Percentiles rank a stretch among this genome's conserved stretches.
These are phyloP conservation scores for Drechmeria coniospora DNA, from an alignment of 2,329 filamentous ascomycete genomes.

Conservation along the genomic window DNA sequence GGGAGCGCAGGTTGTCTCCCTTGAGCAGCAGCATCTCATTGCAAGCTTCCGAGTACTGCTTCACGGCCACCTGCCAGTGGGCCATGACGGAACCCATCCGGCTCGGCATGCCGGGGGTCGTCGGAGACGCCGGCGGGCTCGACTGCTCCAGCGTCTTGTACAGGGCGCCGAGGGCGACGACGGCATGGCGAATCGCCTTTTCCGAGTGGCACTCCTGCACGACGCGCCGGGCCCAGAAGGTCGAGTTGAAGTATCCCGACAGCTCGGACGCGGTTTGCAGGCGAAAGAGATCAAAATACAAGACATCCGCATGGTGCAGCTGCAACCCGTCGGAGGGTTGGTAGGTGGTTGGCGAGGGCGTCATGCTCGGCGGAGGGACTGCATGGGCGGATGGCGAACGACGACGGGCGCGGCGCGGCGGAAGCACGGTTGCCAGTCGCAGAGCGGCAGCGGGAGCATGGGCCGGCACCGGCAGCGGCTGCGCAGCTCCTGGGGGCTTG, in stretches of 20 bases:
- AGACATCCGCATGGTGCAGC: conserved; percentile 34
- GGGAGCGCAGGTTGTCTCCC: conserved; percentile 26
- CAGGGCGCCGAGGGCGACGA: conserved; percentile 49
- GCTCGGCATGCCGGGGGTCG: conserved; percentile 5
- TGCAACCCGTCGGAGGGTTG: conserved; percentile 29
- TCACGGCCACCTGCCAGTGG: conserved; percentile 46
- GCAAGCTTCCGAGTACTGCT: conserved; percentile 42
- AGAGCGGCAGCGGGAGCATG: conserved; percentile 3
- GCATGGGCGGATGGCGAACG: conserved; percentile 3
- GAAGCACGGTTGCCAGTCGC: conserved; percentile 12
- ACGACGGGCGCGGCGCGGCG: conserved; percentile 15
- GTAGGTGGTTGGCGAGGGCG: conserved; percentile 19
- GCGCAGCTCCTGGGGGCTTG: conserved; percentile 20
- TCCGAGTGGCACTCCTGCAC: conserved; percentile 48
- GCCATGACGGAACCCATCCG: conserved; percentile 21
- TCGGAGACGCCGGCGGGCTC: conserved; percentile 28
- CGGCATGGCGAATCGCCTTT: conserved; percentile 46
- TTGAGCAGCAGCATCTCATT: conserved; percentile 31
- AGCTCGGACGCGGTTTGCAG: conserved; percentile 45
- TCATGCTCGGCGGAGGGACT: conserved; percentile 2
- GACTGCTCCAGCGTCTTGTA: conserved; percentile 51
- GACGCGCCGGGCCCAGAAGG: conserved; percentile 49
- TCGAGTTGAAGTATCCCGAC: conserved; percentile 50
- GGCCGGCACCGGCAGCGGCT: conserved; percentile 7
- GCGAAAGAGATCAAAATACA: conserved; percentile 48